Evolutionary conservation across 73 alveolate species (phyloP).

Genomic region (Breviolum minutum): DNA sequence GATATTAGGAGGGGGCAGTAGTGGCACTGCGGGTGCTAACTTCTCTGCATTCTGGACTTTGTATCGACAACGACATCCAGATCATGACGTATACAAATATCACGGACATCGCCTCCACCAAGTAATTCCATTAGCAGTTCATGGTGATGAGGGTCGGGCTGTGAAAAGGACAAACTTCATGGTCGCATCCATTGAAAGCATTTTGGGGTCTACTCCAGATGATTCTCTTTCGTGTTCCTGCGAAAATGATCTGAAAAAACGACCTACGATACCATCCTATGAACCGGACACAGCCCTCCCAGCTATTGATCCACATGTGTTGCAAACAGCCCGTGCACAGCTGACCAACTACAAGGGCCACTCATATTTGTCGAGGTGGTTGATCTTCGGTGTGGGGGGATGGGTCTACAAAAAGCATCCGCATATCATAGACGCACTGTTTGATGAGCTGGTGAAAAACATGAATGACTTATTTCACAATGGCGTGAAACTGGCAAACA

Average conservation of each 20-base stretch:
- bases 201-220: not conserved
- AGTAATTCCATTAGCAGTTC: not conserved
- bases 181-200: not conserved
- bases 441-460: not conserved
- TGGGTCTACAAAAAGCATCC: constrained; percentile 16
- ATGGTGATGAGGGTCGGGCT: constrained; percentile 62
- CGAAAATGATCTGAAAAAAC: not conserved
- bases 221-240: not conserved
- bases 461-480: not conserved
- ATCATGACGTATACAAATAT: not conserved
- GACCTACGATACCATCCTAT: not conserved
- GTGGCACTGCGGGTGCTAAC: not conserved
- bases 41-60: constrained; percentile 26
- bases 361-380: not conserved
- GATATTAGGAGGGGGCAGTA: not conserved
- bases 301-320: not conserved
- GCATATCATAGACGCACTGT: not conserved
- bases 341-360: constrained; percentile 34
- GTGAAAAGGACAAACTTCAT: not conserved
- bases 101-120: not conserved
- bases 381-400: constrained; percentile 5
- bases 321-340: not conserved
- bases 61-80: not conserved
- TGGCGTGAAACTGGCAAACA: not conserved
- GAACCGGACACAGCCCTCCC: not conserved